phyloP scores from a whole-genome alignment of 768 basidiomycete genomes.

The Rhodotorula paludigena region DNA sequence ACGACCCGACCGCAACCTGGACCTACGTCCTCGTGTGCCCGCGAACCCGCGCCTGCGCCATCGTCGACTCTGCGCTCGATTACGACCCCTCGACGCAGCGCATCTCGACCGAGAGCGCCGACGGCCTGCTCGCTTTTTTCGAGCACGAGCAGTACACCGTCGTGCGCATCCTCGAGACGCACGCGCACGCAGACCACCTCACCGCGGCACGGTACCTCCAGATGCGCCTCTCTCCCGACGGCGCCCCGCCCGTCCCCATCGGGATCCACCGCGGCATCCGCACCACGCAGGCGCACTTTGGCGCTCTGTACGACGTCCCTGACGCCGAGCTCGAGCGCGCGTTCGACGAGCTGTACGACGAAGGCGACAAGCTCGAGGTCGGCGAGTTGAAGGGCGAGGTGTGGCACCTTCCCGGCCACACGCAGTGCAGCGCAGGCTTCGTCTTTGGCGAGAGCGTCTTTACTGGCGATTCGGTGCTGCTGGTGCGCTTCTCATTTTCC shows the following conservation, averaged over 20 bases:
- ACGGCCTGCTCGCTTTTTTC: constrained; percentile 36
- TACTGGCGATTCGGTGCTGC: constrained; percentile 43
- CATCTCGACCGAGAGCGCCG: constrained; percentile 36
- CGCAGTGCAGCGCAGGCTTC: constrained; percentile 32
- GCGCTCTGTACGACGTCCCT: constrained; percentile 31
- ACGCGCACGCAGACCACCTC: constrained; percentile 45
- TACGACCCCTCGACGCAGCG: constrained; percentile 34
- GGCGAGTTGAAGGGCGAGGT: constrained; percentile 34
- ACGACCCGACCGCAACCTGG: constrained; percentile 40
- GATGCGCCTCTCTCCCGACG: constrained; percentile 8
- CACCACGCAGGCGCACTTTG: constrained; percentile 40
- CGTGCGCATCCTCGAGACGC: constrained; percentile 42
- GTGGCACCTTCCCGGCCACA: constrained; percentile 43
- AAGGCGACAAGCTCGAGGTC: constrained; percentile 38
- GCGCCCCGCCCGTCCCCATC: constrained; percentile 12
- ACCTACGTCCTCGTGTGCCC: constrained; percentile 42
- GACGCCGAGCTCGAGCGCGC: constrained; percentile 26
- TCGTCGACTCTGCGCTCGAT: constrained; percentile 43
- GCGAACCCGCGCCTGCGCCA: constrained; percentile 18
- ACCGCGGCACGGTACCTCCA: constrained; percentile 29
- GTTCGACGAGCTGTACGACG: constrained; percentile 42
- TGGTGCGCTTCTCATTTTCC: not conserved
- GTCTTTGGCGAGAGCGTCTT: constrained; percentile 40
- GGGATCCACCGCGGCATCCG: constrained; percentile 38
- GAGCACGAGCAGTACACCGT: constrained; percentile 25